Base-by-base conservation (phyloP, 164 flowering plant species). In the Magnolia kwangsiensis region DNA sequence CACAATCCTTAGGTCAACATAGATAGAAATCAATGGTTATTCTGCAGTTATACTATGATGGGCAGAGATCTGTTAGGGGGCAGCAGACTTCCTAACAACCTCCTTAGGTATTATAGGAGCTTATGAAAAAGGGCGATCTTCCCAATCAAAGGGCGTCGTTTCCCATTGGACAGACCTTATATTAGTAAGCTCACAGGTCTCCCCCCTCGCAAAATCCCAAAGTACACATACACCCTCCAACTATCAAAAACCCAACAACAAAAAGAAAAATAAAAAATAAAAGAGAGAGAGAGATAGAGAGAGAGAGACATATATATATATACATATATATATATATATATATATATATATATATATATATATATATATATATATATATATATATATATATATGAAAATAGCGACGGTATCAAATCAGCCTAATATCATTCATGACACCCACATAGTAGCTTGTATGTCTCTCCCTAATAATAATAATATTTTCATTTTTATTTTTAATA, bases 361-460 rank as follows among this genome's bases (percentile, higher is more conserved):
- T n/a, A n/a, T n/a, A n/a, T n/a, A n/a, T n/a, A n/a, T n/a, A n/a
- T n/a, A n/a, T n/a, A n/a, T n/a, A n/a, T n/a, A n/a, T n/a, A n/a
- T n/a, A n/a, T n/a, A n/a, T n/a, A n/a, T n/a, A n/a, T n/a, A n/a
- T 63, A 78, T 61, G 18, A 19, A 61, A 20, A 20, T 11, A 50
- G 23, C 45, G 20, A 74, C 23, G 29, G 27, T 4, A 66, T 21
- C 27, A n/a, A 20, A 23, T 73, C 68, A 37, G 20, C 37, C 59
- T 18, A 13, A 31, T 37, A 51, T 72, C 58, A 50, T 71, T 13
- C 49, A 23, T 23, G 51, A 29, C 61, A 75, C 59, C 18, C 51
- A 9, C 7, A 18, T 74, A 76, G 74, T 83, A 67, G 86, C 84
- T 83, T 86, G 86, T 84, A 74, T 70, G 78, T 75, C 70, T 68